Evolutionary conservation across 768 basidiomycete genomes (phyloP).

Genomic region (Piloderma croceum): DNA sequence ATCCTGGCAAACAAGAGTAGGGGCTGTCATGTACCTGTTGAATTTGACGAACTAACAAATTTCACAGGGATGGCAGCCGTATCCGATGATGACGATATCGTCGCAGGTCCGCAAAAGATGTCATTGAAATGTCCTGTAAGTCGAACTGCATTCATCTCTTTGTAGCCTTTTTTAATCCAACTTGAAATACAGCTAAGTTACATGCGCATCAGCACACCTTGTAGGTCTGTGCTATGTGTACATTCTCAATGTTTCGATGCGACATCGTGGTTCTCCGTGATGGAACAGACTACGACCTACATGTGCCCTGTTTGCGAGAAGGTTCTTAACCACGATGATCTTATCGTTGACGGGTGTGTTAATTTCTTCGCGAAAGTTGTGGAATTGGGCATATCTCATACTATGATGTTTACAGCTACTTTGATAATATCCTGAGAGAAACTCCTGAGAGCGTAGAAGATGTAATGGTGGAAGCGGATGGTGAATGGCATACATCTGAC

Average conservation of each 20-base stretch:
- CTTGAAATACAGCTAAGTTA: conserved; percentile 81
- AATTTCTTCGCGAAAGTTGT: conserved; percentile 1
- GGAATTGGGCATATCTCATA: not conserved
- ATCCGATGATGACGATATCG: conserved; percentile 84
- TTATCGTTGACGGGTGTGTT: conserved; percentile 87
- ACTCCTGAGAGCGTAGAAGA: conserved; percentile 83
- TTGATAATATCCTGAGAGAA: conserved; percentile 74
- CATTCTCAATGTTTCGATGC: conserved; percentile 97
- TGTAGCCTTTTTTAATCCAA: no score
- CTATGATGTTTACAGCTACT: conserved; percentile 55
- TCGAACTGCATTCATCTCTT: no score
- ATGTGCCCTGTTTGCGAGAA: conserved; percentile 91
- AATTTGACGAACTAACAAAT: conserved; percentile 6
- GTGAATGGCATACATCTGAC: conserved; percentile 93
- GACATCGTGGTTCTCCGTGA: conserved; percentile 86
- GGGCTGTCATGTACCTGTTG: conserved; percentile 18
- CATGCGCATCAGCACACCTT: conserved; percentile 76
- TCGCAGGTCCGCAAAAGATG: conserved; percentile 85
- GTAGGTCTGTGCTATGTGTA: conserved; percentile 81
- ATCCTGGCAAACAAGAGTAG: conserved; percentile 65
- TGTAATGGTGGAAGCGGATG: conserved; percentile 89
- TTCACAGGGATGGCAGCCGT: conserved; percentile 50
- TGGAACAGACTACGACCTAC: conserved; percentile 96
- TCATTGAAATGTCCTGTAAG: conserved; percentile 91
- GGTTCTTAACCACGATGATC: conserved; percentile 66